phyloP scores from a whole-genome alignment of 306 rosid genomes.

The Lathyrus sativus region DNA sequence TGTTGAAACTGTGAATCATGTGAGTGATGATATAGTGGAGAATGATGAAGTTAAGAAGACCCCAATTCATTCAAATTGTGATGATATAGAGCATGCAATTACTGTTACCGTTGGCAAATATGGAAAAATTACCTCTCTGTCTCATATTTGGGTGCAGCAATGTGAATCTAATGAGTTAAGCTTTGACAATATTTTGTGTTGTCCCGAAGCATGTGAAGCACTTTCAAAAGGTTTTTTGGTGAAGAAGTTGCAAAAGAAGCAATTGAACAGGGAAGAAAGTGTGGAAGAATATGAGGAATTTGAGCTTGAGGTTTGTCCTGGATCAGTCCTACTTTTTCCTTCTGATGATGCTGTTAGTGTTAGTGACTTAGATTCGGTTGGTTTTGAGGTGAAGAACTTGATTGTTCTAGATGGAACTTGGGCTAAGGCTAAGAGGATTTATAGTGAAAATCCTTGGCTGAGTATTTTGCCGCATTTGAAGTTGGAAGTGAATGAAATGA shows the following conservation, averaged over 20 bases:
- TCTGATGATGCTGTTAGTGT: conserved; percentile 57
- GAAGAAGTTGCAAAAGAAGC: conserved; percentile 56
- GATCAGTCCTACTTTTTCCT: conserved; percentile 78
- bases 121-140: conserved; percentile 56
- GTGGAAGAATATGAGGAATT: conserved; percentile 63
- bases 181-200: conserved; percentile 46
- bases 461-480: conserved; percentile 73
- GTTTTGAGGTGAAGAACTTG: conserved; percentile 61
- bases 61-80: conserved; percentile 19
- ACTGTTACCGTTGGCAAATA: conserved; percentile 55
- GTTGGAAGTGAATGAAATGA: conserved; percentile 63
- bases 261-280: conserved; percentile 31
- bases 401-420: conserved; percentile 88
- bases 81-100: conserved; percentile 38
- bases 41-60: conserved; percentile 33
- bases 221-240: conserved; percentile 68
- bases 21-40: conserved; percentile 9
- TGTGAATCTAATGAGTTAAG: conserved; percentile 22
- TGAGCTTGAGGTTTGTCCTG: conserved; percentile 64
- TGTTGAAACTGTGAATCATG: conserved; percentile 15
- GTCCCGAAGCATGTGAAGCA: conserved; percentile 58
- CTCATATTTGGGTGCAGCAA: conserved; percentile 60
- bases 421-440: conserved; percentile 89
- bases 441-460: conserved; percentile 84
- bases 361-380: conserved; percentile 42